Percentiles rank a stretch among this genome's conserved stretches.
Evolutionary conservation across 1,284 basidiomycete genomes (phyloP).

Genomic region (Entoloma clypeatum): DNA sequence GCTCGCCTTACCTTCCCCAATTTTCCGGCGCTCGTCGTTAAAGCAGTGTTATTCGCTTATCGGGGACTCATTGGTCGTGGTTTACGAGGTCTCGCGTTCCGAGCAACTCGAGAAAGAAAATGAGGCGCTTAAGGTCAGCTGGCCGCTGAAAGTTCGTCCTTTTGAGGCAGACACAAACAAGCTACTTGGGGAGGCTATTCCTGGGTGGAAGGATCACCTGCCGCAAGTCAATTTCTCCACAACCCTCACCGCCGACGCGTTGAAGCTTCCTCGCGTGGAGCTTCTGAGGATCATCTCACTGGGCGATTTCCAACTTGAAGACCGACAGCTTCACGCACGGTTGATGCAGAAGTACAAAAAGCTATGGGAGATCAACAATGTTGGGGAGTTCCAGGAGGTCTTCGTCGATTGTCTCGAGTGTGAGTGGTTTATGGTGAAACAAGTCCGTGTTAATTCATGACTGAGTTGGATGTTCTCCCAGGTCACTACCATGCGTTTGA

Average conservation of each 20-base stretch:
- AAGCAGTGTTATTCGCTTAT: constrained; percentile 6
- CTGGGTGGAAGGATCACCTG: constrained; percentile 8
- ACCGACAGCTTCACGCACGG: too few species aligned
- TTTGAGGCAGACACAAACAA: constrained; percentile 2
- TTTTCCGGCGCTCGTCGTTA: neutral
- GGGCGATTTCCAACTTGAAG: too few species aligned
- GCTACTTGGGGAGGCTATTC: constrained; percentile 1
- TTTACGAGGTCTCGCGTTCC: constrained; percentile 7
- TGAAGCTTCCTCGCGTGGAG: constrained; percentile 11
- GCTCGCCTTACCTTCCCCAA: neutral
- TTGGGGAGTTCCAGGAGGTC: too few species aligned
- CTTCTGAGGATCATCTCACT: constrained; percentile 8
- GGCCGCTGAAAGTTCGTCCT: constrained; percentile 7
- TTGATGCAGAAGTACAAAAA: too few species aligned
- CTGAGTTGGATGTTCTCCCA: neutral
- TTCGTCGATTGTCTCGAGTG: too few species aligned
- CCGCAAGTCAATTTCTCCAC: constrained; percentile 10
- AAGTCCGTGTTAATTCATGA: neutral
- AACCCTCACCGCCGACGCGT: constrained; percentile 3
- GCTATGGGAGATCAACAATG: too few species aligned
- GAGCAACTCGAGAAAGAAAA: neutral
- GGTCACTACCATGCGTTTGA: constrained; percentile 2
- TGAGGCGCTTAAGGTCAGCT: constrained; percentile 9
- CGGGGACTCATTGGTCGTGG: constrained; percentile 13
- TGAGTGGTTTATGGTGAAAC: too few species aligned